Conservation (phyloP, 495 filamentous ascomycete species). For the Daldinia bambusicola region DNA sequence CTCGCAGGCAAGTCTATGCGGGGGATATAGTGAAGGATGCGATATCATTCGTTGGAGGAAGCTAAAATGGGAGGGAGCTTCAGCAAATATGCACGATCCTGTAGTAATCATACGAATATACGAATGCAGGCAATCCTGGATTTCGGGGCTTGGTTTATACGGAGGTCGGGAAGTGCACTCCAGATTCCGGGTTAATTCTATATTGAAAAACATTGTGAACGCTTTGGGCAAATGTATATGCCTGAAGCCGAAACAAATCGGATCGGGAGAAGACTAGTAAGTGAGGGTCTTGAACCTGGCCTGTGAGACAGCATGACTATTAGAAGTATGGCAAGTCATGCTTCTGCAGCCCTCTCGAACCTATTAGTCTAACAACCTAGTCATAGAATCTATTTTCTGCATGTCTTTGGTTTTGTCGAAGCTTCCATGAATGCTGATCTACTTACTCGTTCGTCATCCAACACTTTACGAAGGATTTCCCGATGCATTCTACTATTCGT, state of each 20-base stretch:
- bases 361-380: neutral
- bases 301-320: constrained; percentile 18
- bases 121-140: neutral
- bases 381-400: neutral
- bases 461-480: neutral
- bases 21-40: too few species aligned
- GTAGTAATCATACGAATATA: neutral
- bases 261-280: constrained; percentile 24
- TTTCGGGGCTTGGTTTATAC: neutral
- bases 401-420: neutral
- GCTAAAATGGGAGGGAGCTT: neutral
- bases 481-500: neutral
- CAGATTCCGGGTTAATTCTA: neutral
- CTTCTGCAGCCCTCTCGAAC: neutral
- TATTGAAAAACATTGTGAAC: neutral
- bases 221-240: constrained; percentile 22
- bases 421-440: neutral
- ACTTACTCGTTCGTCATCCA: neutral
- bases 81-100: too few species aligned
- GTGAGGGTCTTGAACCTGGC: constrained; percentile 6
- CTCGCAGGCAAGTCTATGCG: too few species aligned
- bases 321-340: neutral
- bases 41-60: too few species aligned
- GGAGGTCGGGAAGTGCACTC: neutral
- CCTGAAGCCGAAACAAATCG: constrained; percentile 41